phyloP scores from a whole-genome alignment of 495 filamentous ascomycete species.

The Penicillium angulare region DNA sequence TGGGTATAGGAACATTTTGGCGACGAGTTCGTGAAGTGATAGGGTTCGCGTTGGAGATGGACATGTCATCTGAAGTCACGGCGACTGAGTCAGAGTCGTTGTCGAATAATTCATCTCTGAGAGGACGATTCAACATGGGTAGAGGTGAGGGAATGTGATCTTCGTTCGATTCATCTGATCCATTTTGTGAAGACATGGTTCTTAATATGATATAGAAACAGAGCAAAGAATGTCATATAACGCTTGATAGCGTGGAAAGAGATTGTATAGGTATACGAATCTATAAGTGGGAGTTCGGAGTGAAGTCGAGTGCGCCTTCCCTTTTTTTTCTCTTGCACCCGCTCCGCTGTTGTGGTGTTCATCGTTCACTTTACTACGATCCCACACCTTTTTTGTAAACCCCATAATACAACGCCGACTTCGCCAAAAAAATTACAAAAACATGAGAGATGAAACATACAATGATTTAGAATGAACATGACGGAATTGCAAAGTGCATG shows the following conservation, averaged over 20 bases:
- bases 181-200: background rate
- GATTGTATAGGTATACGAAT: too few relatives aligned
- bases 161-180: too few relatives aligned
- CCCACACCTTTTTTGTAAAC: constrained; percentile 11
- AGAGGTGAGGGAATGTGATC: background rate
- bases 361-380: background rate
- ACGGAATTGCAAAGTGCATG: background rate
- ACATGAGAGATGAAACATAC: background rate
- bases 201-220: background rate
- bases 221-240: background rate
- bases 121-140: background rate
- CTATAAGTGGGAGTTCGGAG: too few relatives aligned
- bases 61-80: constrained; percentile 1
- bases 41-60: constrained; percentile 2
- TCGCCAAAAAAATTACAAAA: constrained; percentile 3
- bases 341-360: background rate
- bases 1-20: background rate
- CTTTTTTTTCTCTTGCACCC: background rate
- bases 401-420: constrained; percentile 10
- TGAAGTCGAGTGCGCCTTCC: too few relatives aligned
- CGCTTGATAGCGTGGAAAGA: too few relatives aligned
- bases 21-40: background rate
- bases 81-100: background rate
- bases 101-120: background rate
- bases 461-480: background rate